Evolutionary conservation across 1,139 yeast species (phyloP), one percentile per base, ranked within the genome.

Genomic region (Petasospora rhodanensis): DNA sequence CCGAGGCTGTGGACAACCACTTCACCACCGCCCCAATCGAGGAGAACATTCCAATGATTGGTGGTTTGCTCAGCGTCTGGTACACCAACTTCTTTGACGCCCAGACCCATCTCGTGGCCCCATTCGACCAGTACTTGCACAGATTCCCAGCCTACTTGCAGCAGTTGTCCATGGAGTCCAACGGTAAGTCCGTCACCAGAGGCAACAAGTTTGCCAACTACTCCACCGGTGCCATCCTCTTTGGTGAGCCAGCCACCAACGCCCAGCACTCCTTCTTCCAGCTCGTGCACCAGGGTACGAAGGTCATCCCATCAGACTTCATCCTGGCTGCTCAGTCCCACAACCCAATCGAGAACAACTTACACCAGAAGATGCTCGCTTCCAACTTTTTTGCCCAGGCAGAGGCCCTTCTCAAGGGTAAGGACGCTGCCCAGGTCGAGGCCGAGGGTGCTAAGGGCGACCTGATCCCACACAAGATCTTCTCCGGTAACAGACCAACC

Each of bases 181-280:
- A 91, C 68, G 98, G 98, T 70, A 91, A 91, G 70, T 80, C 95
- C 29, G 96, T 89, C 50, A 83, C 95, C 52, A 81, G 96, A 64
- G 87, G 85, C 53, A 83, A 86, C 58, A 80, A 76, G 45, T 86
- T 82, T 68, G 85, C 95, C 28, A 78, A 81, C 68, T 91, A 91
- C 72, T 89, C 93, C 58, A 89, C 97, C 31, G 98, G 98, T 49
- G 72, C 95, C 40, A 87, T 91, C 46, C 70, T 91, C 56, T 91
- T 91, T 57, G 98, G 98, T 58, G 98, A 91, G 70, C 98, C 98
- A 56, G 94, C 96, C 43, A 91, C 98, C 46, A 91, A 91, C 64
- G 94, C 98, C 39, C 98, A 91, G 70, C 98, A 91, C 69, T 89
- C 97, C 23, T 91, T 91, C 81, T 91, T 91, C 91, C 98, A 91